Base-by-base conservation (phyloP, 345 rosid genomes). In the Salix arbutifolia region DNA sequence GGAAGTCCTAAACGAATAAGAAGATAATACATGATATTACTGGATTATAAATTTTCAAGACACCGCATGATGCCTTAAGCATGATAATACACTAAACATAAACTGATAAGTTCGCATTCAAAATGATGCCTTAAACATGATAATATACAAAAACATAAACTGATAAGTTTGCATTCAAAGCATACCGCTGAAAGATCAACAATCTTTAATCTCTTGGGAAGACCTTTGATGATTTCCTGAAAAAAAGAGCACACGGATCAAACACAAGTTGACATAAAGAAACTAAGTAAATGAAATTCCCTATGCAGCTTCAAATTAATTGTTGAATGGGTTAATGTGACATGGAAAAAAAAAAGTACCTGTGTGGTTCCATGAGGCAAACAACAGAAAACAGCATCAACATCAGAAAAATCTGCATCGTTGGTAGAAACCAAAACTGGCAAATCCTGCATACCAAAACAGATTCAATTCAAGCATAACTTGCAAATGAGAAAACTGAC, bases 131-230 rank as follows among this genome's bases (percentile, higher is more conserved):
- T 23, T 46, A 48, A 80, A n/a, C 80, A 33, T 21, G 19, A 48
- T 13, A 48, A 48, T 6, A 48, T 16, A 30, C 25, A 78, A 19
- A 6, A 53, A 28, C 6, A 16, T 17, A 40, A 52, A 71, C 16
- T 48, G 50, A 21, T n/a, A 46, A 52, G 46, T 11, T 70, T 40
- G 77, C 53, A 53, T 8, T 61, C 37, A 80, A 79, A 76, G 67
- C 78, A 78, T 90, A 96, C 99, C 52, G 97, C 99, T 71, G 99
- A 96, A 80, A 94, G 98, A 83, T 96, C 99, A 73, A 94, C 98
- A 48, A 92, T 88, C 87, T 89, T 96, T 78, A 92, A 83, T 42
- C 79, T 60, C 40, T 58, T 80, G 6, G 98, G 98, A 35, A 96
- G 92, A 75, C 86, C 91, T 77, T 87, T 94, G 81, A 96, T 91